Conservation (phyloP, 2,329 filamentous ascomycete genomes). For the Podosphaera leucotricha region DNA sequence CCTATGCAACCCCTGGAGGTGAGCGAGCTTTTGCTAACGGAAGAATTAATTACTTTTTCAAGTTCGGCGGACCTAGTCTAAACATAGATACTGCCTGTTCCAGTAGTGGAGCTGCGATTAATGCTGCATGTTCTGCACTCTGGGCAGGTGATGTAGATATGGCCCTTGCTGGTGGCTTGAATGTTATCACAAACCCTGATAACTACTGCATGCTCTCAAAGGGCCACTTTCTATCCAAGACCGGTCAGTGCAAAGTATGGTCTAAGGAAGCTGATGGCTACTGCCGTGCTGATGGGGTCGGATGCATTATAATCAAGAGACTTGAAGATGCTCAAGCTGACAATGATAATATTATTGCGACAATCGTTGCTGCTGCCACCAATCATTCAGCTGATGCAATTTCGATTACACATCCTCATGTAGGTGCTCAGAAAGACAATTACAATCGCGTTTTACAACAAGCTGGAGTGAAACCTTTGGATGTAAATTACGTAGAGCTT, state of each 20-base stretch:
- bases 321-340: slow-evolving; percentile 26
- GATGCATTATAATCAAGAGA: slow-evolving; percentile 25
- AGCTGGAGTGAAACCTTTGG: slow-evolving; percentile 49
- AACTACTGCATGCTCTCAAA: slow-evolving; percentile 14
- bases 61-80: slow-evolving; percentile 20
- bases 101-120: slow-evolving; percentile 17
- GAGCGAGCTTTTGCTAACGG: slow-evolving; percentile 15
- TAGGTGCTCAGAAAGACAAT: slow-evolving; percentile 49
- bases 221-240: slow-evolving; percentile 15
- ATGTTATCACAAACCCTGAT: slow-evolving; percentile 13
- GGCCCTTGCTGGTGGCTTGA: slow-evolving; percentile 14
- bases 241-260: slow-evolving; percentile 24
- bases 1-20: slow-evolving; percentile 15
- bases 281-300: slow-evolving; percentile 27
- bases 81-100: slow-evolving; percentile 21
- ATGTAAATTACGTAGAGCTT: slow-evolving; percentile 71
- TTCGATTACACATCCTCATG: slow-evolving; percentile 67
- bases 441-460: slow-evolving; percentile 48
- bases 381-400: slow-evolving; percentile 66
- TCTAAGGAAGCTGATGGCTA: slow-evolving; percentile 28
- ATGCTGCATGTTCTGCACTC: slow-evolving; percentile 13
- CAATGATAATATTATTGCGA: slow-evolving; percentile 24
- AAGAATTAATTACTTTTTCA: slow-evolving; percentile 20
- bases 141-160: slow-evolving; percentile 14
- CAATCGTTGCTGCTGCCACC: slow-evolving; percentile 47